Evolutionary conservation across 2,329 filamentous ascomycete species (phyloP).

Genomic region (Onygenales sp.): DNA sequence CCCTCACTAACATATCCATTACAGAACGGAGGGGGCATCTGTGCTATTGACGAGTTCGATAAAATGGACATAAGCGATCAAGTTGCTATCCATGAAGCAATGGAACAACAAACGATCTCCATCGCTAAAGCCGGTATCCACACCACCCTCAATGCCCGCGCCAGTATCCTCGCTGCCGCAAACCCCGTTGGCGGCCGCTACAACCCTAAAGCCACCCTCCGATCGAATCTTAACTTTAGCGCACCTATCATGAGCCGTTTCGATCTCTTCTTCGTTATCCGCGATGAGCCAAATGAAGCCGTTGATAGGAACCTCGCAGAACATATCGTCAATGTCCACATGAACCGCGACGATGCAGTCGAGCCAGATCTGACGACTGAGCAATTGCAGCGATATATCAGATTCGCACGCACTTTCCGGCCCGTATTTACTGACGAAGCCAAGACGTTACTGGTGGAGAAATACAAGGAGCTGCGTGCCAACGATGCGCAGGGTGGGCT

Average conservation of each 20-base stretch:
- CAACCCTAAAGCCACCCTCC: conserved; percentile 87
- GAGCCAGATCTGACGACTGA: conserved; percentile 92
- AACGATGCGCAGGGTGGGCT: conserved; percentile 92
- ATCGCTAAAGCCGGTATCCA: conserved; percentile 98
- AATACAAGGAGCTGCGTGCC: conserved; percentile 89
- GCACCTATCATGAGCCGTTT: conserved; percentile 99
- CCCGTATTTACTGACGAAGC: conserved; percentile 86
- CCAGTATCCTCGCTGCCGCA: conserved; percentile 88
- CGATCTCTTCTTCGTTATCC: conserved; percentile 94
- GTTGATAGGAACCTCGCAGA: conserved; percentile 85
- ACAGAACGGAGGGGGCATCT: conserved; percentile 74
- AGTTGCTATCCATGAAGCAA: conserved; percentile 98
- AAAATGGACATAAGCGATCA: conserved; percentile 98
- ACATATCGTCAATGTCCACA: conserved; percentile 91
- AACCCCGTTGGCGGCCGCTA: conserved; percentile 93
- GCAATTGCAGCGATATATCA: conserved; percentile 92
- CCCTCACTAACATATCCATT: conserved; percentile 4
- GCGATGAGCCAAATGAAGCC: conserved; percentile 90
- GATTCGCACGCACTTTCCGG: conserved; percentile 88
- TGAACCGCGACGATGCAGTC: conserved; percentile 82
- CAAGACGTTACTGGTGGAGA: conserved; percentile 72
- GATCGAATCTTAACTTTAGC: conserved; percentile 96
- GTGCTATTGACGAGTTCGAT: conserved; percentile 98
- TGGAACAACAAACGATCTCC: conserved; percentile 99
- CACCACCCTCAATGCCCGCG: conserved; percentile 90